Evolutionary conservation across 2,329 filamentous ascomycete genomes (phyloP).

Genomic region (Exophiala phaeomuriformis): DNA sequence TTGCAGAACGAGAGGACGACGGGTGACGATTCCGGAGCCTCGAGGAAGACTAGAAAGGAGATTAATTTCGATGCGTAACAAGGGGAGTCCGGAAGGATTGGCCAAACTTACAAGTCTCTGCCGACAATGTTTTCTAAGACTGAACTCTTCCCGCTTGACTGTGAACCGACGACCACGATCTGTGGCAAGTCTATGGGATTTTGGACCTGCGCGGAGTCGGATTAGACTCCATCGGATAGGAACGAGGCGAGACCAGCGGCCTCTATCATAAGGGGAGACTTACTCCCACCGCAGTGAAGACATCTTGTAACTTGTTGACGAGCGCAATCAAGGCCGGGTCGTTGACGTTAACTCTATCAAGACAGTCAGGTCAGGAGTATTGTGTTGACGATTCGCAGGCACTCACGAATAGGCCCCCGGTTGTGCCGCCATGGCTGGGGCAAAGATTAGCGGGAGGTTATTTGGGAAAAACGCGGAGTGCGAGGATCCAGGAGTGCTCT

Average conservation of each 20-base stretch:
- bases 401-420: slow-evolving; percentile 42
- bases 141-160: slow-evolving; percentile 98
- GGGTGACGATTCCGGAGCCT: slow-evolving; percentile 94
- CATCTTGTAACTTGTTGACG: slow-evolving; percentile 99
- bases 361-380: slow-evolving; percentile 5
- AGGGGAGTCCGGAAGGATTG: slow-evolving; percentile 16
- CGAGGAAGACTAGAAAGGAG: slow-evolving; percentile 65
- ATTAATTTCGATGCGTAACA: slow-evolving; percentile 29
- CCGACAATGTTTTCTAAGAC: slow-evolving; percentile 98
- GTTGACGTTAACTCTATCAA: slow-evolving; percentile 60
- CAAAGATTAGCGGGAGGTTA: slow-evolving; percentile 18
- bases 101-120: slow-evolving; percentile 78
- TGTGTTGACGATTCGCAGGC: slow-evolving; percentile 26
- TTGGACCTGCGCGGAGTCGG: slow-evolving; percentile 61
- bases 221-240: slow-evolving; percentile 27
- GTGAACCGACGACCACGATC: slow-evolving; percentile 95
- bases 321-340: slow-evolving; percentile 66
- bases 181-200: slow-evolving; percentile 98
- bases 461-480: slow-evolving; percentile 11
- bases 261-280: slow-evolving; percentile 31
- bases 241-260: neutral
- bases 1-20: slow-evolving; percentile 91
- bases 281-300: slow-evolving; percentile 92
- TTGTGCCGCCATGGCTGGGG: slow-evolving; percentile 38
- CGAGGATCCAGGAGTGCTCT: slow-evolving; percentile 14